Conservation (phyloP, 495 filamentous ascomycete species). For the Thozetella sp. region DNA sequence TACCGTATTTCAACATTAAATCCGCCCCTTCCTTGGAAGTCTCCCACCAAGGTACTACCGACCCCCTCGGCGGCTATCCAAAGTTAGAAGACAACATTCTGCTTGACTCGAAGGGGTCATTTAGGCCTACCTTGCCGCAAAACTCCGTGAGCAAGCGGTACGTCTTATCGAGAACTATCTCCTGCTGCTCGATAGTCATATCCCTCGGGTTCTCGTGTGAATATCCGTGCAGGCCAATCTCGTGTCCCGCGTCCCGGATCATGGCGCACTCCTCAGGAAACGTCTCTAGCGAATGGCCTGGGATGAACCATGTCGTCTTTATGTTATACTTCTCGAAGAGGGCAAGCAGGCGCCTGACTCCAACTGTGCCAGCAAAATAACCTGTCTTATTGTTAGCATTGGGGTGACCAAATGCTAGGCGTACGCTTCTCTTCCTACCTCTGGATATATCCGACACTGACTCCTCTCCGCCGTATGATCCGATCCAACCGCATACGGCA, state of each 20-base stretch:
- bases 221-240: slow-evolving; percentile 78
- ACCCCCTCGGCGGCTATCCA: slow-evolving; percentile 61
- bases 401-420: slow-evolving; percentile 26
- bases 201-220: slow-evolving; percentile 74
- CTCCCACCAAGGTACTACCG: slow-evolving; percentile 70
- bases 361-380: slow-evolving; percentile 64
- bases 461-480: slow-evolving; percentile 38
- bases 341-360: slow-evolving; percentile 70
- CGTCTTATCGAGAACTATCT: slow-evolving; percentile 75
- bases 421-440: slow-evolving; percentile 28
- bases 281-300: slow-evolving; percentile 74
- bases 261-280: slow-evolving; percentile 76
- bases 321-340: slow-evolving; percentile 80
- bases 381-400: not conserved
- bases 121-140: slow-evolving; percentile 54
- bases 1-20: slow-evolving; percentile 66
- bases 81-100: not conserved
- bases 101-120: not conserved
- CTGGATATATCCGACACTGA: slow-evolving; percentile 50
- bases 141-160: slow-evolving; percentile 73
- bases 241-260: slow-evolving; percentile 75
- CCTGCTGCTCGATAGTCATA: slow-evolving; percentile 76
- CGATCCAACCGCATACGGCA: slow-evolving; percentile 48
- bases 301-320: slow-evolving; percentile 84
- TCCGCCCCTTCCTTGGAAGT: slow-evolving; percentile 67